These are phyloP conservation scores for Juncus inflexus DNA, from an alignment of 176 grass and related monocot species.

Conservation along the genomic window DNA sequence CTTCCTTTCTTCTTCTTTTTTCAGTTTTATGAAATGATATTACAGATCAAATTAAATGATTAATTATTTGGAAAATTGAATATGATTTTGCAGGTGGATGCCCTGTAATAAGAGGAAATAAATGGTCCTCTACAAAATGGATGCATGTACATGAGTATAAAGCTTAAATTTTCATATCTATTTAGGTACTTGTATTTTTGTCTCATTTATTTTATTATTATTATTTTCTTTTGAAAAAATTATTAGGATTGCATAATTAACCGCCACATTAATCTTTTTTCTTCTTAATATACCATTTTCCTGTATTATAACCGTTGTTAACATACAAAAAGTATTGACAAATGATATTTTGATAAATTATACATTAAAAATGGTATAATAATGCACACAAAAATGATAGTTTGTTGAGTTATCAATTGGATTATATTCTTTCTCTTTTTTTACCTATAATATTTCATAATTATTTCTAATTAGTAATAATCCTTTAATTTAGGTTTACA, in stretches of 20 bases:
- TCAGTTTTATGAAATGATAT: no score
- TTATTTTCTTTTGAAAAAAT: neutral
- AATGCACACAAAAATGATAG: no score
- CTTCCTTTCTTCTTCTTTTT: no score
- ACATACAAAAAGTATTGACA: no score
- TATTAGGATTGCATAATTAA: neutral
- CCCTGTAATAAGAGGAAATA: slow-evolving; percentile 84
- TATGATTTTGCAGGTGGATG: slow-evolving; percentile 54
- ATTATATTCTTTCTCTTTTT: no score
- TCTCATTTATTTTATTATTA: slow-evolving; percentile 2
- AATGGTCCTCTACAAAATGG: slow-evolving; percentile 98
- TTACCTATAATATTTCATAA: neutral
- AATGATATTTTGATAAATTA: no score
- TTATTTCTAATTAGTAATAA: slow-evolving; percentile 9
- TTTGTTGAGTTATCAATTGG: no score
- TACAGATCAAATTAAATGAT: neutral
- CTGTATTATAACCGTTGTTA: no score
- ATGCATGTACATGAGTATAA: slow-evolving; percentile 74
- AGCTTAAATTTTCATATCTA: slow-evolving; percentile 27
- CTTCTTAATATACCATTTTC: no score
- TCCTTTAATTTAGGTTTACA: slow-evolving; percentile 15
- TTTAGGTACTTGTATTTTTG: neutral
- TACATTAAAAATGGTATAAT: no score
- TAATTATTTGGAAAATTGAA: neutral
- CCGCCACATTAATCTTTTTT: neutral